Evolutionary conservation across 306 rosid genomes (phyloP).

Genomic region (Cicer judaicum): DNA sequence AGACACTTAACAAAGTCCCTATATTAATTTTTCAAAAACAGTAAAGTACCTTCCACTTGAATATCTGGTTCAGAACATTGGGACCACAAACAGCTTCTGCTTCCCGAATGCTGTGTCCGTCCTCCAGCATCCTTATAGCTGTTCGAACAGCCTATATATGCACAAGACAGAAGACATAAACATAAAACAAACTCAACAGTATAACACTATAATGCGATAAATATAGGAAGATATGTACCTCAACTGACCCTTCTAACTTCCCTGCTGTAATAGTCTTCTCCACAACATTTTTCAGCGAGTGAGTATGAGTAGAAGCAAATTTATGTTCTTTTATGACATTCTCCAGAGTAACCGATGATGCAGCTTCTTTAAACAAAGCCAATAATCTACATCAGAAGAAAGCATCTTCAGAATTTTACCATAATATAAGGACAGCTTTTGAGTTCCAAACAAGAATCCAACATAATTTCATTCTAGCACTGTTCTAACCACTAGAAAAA

Average conservation of each 20-base stretch:
- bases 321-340: conserved; percentile 61
- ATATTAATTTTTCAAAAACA: conserved; percentile 22
- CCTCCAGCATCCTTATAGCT: conserved; percentile 71
- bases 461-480: conserved; percentile 11
- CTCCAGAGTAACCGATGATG: conserved; percentile 68
- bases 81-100: conserved; percentile 81
- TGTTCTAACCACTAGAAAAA: not conserved
- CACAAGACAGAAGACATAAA: conserved; percentile 21
- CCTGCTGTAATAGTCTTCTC: conserved; percentile 80
- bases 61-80: conserved; percentile 67
- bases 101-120: conserved; percentile 67
- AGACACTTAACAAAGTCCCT: conserved; percentile 27
- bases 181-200: conserved; percentile 1
- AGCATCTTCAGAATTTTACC: conserved; percentile 36
- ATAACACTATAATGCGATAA: conserved; percentile 18
- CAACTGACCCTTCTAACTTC: conserved; percentile 84
- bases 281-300: conserved; percentile 51
- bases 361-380: conserved; percentile 66
- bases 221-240: conserved; percentile 50
- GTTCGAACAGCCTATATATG: conserved; percentile 76
- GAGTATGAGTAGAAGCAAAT: conserved; percentile 61
- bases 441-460: conserved; percentile 37
- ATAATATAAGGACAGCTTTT: conserved; percentile 20
- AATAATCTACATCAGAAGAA: conserved; percentile 58
- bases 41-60: conserved; percentile 79